Conservation (phyloP, 345 rosid genomes). For the Luvunga scandens region DNA sequence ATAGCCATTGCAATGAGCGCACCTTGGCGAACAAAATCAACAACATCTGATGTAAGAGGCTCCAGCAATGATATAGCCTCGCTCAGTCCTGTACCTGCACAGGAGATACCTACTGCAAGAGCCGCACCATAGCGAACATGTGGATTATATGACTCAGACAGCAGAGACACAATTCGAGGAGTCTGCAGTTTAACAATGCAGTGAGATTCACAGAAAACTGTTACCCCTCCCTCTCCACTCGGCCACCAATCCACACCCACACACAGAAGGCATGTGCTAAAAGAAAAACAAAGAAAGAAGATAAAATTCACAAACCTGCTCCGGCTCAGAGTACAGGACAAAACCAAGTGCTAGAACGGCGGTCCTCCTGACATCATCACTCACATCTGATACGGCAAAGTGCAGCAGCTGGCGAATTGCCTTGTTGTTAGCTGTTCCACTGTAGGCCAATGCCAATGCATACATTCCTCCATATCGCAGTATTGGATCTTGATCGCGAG, state of each 20-base stretch:
- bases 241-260: neutral
- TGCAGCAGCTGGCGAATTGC: constrained; percentile 98
- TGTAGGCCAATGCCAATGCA: constrained; percentile 92
- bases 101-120: constrained; percentile 98
- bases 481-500: constrained; percentile 96
- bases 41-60: constrained; percentile 96
- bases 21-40: constrained; percentile 99
- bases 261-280: neutral
- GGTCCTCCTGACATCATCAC: constrained; percentile 97
- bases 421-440: constrained; percentile 98
- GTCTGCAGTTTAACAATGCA: constrained; percentile 54
- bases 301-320: constrained; percentile 56
- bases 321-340: constrained; percentile 95
- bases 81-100: constrained; percentile 98
- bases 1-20: constrained; percentile 99
- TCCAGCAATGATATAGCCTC: constrained; percentile 99
- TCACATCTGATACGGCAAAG: constrained; percentile 99
- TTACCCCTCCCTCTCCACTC: neutral
- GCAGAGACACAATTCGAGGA: constrained; percentile 91
- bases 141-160: constrained; percentile 97
- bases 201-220: neutral
- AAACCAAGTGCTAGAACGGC: constrained; percentile 99
- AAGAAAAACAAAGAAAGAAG: neutral
- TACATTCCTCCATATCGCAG: constrained; percentile 99
- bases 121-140: constrained; percentile 99